A percentile compares a stretch with the other conserved stretches of the same genome.
phyloP scores from a whole-genome alignment of 345 rosid species.

The Boechera stricta region DNA sequence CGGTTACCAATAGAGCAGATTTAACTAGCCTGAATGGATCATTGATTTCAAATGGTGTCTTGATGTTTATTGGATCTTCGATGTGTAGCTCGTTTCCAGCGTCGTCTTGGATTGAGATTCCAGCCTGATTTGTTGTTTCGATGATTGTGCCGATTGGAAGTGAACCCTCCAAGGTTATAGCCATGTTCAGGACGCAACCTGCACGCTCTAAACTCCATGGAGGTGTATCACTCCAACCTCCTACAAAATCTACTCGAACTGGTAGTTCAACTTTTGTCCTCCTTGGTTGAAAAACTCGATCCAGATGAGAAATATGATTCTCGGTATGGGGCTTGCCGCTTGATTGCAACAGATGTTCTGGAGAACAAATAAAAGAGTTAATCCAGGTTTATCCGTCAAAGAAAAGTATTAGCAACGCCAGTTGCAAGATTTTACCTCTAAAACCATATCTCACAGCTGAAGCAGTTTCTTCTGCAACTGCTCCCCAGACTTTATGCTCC shows the following conservation, averaged over 20 bases:
- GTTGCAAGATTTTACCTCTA: slow-evolving; percentile 56
- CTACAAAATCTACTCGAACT: slow-evolving; percentile 93
- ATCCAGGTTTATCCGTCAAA: neutral
- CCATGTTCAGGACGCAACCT: slow-evolving; percentile 94
- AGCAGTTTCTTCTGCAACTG: slow-evolving; percentile 97
- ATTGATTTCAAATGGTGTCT: slow-evolving; percentile 64
- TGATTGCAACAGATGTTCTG: slow-evolving; percentile 70
- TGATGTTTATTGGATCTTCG: slow-evolving; percentile 58
- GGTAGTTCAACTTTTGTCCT: slow-evolving; percentile 80
- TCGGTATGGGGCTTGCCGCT: slow-evolving; percentile 40
- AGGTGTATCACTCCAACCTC: slow-evolving; percentile 99
- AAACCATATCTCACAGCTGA: slow-evolving; percentile 92
- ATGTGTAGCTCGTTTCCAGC: slow-evolving; percentile 62
- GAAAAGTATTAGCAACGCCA: neutral
- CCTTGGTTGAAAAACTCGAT: slow-evolving; percentile 50
- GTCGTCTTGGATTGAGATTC: slow-evolving; percentile 75
- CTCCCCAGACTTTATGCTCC: slow-evolving; percentile 84
- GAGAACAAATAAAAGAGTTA: slow-evolving; percentile 38
- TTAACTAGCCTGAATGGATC: slow-evolving; percentile 91
- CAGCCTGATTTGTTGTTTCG: slow-evolving; percentile 62
- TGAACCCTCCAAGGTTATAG: slow-evolving; percentile 77
- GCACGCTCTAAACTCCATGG: slow-evolving; percentile 99
- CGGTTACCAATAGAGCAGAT: slow-evolving; percentile 86
- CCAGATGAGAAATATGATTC: slow-evolving; percentile 37
- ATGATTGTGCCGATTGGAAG: slow-evolving; percentile 89